Conservation (phyloP, 805 yeast species). For the Jamesozyma jinghongensis region DNA sequence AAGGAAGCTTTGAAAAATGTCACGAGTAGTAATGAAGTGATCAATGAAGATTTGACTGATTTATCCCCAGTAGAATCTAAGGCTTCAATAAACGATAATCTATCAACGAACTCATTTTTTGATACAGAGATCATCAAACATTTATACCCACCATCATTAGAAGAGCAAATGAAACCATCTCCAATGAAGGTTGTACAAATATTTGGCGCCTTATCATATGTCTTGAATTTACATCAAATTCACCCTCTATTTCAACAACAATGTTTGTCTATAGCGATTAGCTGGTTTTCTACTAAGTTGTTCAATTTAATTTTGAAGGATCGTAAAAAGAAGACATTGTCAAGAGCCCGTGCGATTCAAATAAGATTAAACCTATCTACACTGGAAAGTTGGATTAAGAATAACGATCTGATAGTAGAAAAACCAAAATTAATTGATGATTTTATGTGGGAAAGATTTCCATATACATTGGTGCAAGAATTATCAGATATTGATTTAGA, state of each 20-base stretch:
- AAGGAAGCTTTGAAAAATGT: not conserved
- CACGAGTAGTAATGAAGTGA: not conserved
- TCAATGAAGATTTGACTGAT: conserved; percentile 4
- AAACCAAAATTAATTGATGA: conserved; percentile 31
- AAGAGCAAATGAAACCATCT: conserved; percentile 76
- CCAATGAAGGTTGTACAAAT: conserved; percentile 81
- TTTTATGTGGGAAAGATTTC: conserved; percentile 32
- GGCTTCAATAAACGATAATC: not conserved
- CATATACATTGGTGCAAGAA: conserved; percentile 31
- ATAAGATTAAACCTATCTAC: conserved; percentile 77
- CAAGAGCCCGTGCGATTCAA: conserved; percentile 83
- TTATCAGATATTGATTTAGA: conserved; percentile 21
- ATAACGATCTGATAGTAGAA: conserved; percentile 25
- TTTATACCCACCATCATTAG: conserved; percentile 77
- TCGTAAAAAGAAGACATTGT: conserved; percentile 48
- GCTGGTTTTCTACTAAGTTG: conserved; percentile 62
- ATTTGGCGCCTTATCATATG: conserved; percentile 79
- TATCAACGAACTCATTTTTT: conserved; percentile 27
- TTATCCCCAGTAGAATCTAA: not conserved
- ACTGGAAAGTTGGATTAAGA: conserved; percentile 88
- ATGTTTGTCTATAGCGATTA: conserved; percentile 65
- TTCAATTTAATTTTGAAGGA: conserved; percentile 66
- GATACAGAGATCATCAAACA: conserved; percentile 68
- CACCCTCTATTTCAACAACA: conserved; percentile 73
- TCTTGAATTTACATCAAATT: conserved; percentile 70